Evolutionary conservation across 768 basidiomycete genomes (phyloP).

Genomic region (Rhizopogon vulgaris): DNA sequence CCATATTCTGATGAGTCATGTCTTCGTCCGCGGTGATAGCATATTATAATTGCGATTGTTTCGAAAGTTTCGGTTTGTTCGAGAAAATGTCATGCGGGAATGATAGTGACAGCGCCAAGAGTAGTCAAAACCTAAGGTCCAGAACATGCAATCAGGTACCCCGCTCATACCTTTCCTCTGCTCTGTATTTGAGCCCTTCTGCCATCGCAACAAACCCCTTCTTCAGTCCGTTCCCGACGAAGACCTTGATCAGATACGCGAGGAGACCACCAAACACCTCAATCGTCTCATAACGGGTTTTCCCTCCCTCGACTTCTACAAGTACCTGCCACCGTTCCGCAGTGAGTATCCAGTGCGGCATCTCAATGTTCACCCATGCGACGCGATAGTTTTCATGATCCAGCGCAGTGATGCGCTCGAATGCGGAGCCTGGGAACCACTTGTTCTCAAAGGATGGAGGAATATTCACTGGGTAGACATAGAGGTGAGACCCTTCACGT

Average conservation of each 20-base stretch:
- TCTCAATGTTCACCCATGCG: constrained; percentile 43
- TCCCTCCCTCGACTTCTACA: constrained; percentile 34
- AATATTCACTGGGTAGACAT: constrained; percentile 48
- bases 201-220: constrained; percentile 49
- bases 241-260: constrained; percentile 46
- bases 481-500: constrained; percentile 39
- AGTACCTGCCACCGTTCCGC: constrained; percentile 64
- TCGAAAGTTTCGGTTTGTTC: no score
- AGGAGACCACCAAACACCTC: constrained; percentile 54
- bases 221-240: constrained; percentile 36
- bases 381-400: constrained; percentile 51
- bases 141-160: neutral
- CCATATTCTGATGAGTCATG: neutral
- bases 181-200: constrained; percentile 46
- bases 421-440: constrained; percentile 30
- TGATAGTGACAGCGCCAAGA: no score
- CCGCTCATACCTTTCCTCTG: constrained; percentile 29
- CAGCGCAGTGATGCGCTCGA: constrained; percentile 41
- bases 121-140: no score
- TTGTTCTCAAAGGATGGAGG: constrained; percentile 49
- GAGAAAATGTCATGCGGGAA: neutral
- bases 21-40: neutral
- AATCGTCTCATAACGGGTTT: constrained; percentile 59
- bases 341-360: constrained; percentile 42
- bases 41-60: neutral